phyloP scores from a whole-genome alignment of 768 basidiomycete genomes.

The Plicaturopsis crispa region DNA sequence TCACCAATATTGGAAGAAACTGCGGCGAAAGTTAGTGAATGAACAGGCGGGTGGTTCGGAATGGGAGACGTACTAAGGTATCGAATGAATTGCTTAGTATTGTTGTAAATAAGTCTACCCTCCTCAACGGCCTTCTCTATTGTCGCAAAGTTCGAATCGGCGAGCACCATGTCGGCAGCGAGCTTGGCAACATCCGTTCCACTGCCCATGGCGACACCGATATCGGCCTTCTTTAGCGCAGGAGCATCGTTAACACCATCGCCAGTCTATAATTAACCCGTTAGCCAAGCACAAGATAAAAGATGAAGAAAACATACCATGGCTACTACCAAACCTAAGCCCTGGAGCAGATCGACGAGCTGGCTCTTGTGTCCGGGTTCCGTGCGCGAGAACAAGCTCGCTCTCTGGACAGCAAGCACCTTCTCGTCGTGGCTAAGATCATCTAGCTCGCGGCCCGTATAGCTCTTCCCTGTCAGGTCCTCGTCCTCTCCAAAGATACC shows the following conservation, averaged over 20 bases:
- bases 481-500: constrained; percentile 86
- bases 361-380: constrained; percentile 94
- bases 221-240: constrained; percentile 93
- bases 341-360: constrained; percentile 89
- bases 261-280: constrained; percentile 55
- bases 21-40: constrained; percentile 14
- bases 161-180: constrained; percentile 96
- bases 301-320: constrained; percentile 50
- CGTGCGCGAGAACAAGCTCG: constrained; percentile 87
- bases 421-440: constrained; percentile 75
- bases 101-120: constrained; percentile 96
- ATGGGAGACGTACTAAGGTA: constrained; percentile 74
- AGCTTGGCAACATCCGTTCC: constrained; percentile 98
- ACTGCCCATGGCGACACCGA: constrained; percentile 98
- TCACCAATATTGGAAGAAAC: constrained; percentile 97
- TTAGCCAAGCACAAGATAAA: constrained; percentile 6
- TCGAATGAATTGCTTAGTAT: constrained; percentile 99
- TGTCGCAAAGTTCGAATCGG: constrained; percentile 95
- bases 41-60: not conserved
- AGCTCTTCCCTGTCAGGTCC: constrained; percentile 90
- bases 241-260: constrained; percentile 99
- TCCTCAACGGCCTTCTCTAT: constrained; percentile 97
- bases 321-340: constrained; percentile 87
- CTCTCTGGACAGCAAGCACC: constrained; percentile 77
- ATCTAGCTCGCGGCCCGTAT: constrained; percentile 90